Base-by-base conservation (phyloP, 768 basidiomycete species). In the Amanita jacksonii region DNA sequence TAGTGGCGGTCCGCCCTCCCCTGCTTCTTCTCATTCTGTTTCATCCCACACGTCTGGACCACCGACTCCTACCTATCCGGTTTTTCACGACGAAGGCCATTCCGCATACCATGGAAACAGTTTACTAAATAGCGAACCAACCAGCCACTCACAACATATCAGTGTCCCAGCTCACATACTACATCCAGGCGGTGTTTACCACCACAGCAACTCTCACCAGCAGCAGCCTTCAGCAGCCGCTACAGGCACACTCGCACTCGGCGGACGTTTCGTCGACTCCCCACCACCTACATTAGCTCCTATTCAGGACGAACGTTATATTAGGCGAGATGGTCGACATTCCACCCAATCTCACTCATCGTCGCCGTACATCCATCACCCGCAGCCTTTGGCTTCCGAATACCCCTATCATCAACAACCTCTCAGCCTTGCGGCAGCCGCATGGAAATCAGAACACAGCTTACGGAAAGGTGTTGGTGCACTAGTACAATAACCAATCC, bases 271-370 rank as follows among this genome's bases (percentile, higher is more conserved):
- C 45, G 65, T 38, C 4, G 44, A 68, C 16, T 74, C 73, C 0
- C 76, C 77, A 0, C 76, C 77, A 22, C 76, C 75, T 0, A 67
- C 63, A 5, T 60, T 79, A 23, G 76, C 77, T 16, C 77, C 77
- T 2, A 76, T 78, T 30, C 77, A 78, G 38, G 65, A 63, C 24
- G 62, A 61, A 33, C 48, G 67, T 2, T 49, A 59, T 15, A 55
- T 56, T 30, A 62, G 63, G 46, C 62, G 60, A 46, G 64, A 59
- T 41, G 63, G 55, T 2, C 50, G 50, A 8, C 57, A 54, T 45
- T 61, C 50, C 19, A 55, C 54, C 1, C 61, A 58, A 8, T 53
- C 59, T 6, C 58, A 62, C 28, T 45, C 63, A n/a, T 49, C 57
- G 2, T 57, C 53, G 13, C 57, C 66, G 2, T 71, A 72, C 49